Evolutionary conservation across 306 rosid genomes (phyloP).

Genomic region (Prunus armeniaca): DNA sequence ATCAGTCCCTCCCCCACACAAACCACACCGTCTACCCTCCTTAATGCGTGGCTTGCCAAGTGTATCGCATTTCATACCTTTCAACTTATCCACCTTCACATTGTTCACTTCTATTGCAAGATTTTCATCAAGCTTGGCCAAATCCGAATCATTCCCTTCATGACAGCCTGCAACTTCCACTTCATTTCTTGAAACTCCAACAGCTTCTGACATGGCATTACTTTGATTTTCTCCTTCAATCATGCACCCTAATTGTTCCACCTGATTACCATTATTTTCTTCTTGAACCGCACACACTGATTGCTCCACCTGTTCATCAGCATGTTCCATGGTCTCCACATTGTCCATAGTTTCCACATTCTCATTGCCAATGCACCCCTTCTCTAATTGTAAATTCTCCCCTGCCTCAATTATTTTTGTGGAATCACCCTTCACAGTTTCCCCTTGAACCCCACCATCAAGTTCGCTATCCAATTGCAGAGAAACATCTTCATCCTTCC

Average conservation of each 20-base stretch:
- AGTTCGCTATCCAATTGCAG: slow-evolving; percentile 15
- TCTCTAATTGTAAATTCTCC: slow-evolving; percentile 43
- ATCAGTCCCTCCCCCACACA: slow-evolving; percentile 95
- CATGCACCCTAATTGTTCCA: slow-evolving; percentile 36
- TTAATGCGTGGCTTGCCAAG: slow-evolving; percentile 48
- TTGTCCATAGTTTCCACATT: slow-evolving; percentile 20
- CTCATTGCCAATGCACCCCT: slow-evolving; percentile 28
- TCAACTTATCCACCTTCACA: slow-evolving; percentile 28
- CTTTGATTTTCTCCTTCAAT: slow-evolving; percentile 42
- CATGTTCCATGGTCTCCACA: slow-evolving; percentile 16
- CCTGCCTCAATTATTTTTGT: slow-evolving; percentile 17
- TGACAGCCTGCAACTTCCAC: slow-evolving; percentile 38
- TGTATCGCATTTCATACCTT: slow-evolving; percentile 29
- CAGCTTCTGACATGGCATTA: slow-evolving; percentile 33
- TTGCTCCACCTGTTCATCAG: slow-evolving; percentile 37
- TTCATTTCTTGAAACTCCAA: slow-evolving; percentile 28
- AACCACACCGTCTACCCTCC: slow-evolving; percentile 88
- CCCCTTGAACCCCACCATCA: slow-evolving; percentile 28
- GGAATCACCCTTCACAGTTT: slow-evolving; percentile 28
- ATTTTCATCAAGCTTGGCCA: slow-evolving; percentile 29
- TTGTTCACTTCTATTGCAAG: slow-evolving; percentile 29
- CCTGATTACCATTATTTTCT: slow-evolving; percentile 33
- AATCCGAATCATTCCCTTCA: slow-evolving; percentile 35
- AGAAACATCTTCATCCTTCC: slow-evolving; percentile 4
- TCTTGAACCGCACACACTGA: slow-evolving; percentile 36